Conservation (phyloP, 257 asterid genomes). For the Eucommia ulmoides region DNA sequence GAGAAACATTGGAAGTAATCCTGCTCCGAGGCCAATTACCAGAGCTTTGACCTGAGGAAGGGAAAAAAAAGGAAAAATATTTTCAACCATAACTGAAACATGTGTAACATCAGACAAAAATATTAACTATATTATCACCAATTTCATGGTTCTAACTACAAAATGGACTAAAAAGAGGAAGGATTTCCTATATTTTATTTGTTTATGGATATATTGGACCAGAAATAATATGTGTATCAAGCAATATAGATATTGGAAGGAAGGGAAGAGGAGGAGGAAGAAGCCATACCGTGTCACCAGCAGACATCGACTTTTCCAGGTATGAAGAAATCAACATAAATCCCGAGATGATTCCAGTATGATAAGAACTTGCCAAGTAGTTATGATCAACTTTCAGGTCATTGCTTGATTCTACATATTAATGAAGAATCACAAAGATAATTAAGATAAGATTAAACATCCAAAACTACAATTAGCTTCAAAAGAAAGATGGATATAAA, state of each 20-base stretch:
- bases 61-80: not conserved
- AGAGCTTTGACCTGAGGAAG: slow-evolving; percentile 47
- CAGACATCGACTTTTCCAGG: slow-evolving; percentile 31
- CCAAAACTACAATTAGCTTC: too few relatives aligned
- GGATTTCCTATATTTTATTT: not conserved
- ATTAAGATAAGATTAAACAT: too few relatives aligned
- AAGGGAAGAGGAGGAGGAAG: too few relatives aligned
- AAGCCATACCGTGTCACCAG: slow-evolving; percentile 41
- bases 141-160: not conserved
- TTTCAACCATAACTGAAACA: slow-evolving; percentile 4
- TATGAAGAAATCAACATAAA: slow-evolving; percentile 48
- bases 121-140: not conserved
- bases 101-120: not conserved
- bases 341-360: slow-evolving; percentile 84
- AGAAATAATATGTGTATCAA: not conserved
- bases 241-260: too few relatives aligned
- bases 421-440: too few relatives aligned
- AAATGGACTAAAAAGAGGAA: not conserved
- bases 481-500: too few relatives aligned
- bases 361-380: slow-evolving; percentile 81
- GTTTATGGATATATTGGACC: not conserved
- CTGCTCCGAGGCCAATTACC: slow-evolving; percentile 96
- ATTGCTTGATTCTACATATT: slow-evolving; percentile 30
- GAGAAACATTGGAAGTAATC: slow-evolving; percentile 91
- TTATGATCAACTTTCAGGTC: slow-evolving; percentile 50